Base-by-base conservation (phyloP, 1,284 basidiomycete genomes). In the Austroboletus niveus region DNA sequence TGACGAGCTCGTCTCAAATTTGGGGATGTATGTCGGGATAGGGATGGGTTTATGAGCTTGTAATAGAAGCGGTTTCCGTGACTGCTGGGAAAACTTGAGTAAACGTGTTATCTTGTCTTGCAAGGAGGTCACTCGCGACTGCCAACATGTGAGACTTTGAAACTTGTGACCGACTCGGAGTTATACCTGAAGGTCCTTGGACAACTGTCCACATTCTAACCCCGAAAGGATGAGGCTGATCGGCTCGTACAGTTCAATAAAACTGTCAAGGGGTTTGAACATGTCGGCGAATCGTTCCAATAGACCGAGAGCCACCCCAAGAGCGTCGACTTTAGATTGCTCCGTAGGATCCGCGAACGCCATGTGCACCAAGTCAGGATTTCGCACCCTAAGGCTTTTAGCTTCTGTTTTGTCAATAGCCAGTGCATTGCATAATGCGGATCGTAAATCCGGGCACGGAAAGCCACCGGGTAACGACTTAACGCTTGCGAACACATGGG, bases 21-120 rank as follows among this genome's bases (percentile, higher is more conserved):
- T 95, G 65, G 97, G 97, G 27, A 94, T 80, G 68, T 92, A 94
- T 1, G 93, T 85, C 5, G 93, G 84, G 61, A 99, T 97, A 8
- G 97, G 92, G 48, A 99, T 94, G 3, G 95, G 93, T 67, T 96
- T 97, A 77, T 99, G 97, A 3, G 89, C 81, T 75, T 99, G 97
- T 30, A 99, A 78, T 11, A 78, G 77, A 36, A 99, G 83, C 0
- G 95, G 93, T 48, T 77, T 80, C 35, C 96, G 89, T 1, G 82
- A 77, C 64, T 86, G 80, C 5, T 69, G 72, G 0, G 93, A 76
- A 63, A 95, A 88, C 58, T 84, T 87, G 53, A 97, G 75, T 47
- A 92, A 74, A 24, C 87, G 81, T 30, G 66, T 64, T 15, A 89
- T 67, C 17, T 73, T 78, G 52, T 78, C 77, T 14, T 59, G 69